Conservation (phyloP, 495 filamentous ascomycete genomes). For the Parachaetomium inaequale region DNA sequence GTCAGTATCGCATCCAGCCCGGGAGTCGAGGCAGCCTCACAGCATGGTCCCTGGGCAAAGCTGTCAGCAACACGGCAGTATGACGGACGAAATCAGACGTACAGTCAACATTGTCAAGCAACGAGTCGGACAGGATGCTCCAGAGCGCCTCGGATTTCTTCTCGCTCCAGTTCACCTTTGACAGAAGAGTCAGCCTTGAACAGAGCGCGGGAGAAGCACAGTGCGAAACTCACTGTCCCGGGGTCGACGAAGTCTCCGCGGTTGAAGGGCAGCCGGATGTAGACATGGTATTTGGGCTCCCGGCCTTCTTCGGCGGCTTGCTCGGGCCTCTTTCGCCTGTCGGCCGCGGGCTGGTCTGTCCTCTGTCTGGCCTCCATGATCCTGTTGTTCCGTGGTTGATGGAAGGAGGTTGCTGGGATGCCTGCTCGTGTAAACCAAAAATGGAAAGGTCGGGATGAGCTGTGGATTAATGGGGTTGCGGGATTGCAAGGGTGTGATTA, state of each 20-base stretch:
- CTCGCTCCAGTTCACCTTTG: conserved; percentile 57
- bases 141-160: conserved; percentile 84
- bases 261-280: conserved; percentile 83
- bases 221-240: conserved; percentile 59
- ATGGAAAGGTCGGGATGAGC: not conserved
- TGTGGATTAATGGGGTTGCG: not conserved
- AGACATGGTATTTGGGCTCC: conserved; percentile 63
- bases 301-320: conserved; percentile 15
- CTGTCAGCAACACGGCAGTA: conserved; percentile 34
- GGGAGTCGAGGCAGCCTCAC: conserved; percentile 47
- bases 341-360: not conserved
- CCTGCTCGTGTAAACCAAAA: conserved; percentile 10
- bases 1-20: conserved; percentile 8
- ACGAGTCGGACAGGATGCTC: conserved; percentile 78
- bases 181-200: conserved; percentile 10
- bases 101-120: conserved; percentile 80
- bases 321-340: conserved; percentile 15
- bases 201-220: conserved; percentile 6
- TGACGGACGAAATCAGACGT: conserved; percentile 32
- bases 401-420: conserved; percentile 8
- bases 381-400: conserved; percentile 1
- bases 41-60: conserved; percentile 67
- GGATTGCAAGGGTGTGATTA: not conserved
- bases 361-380: conserved; percentile 21
- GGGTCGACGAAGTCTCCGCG: conserved; percentile 88